Percentiles rank a stretch among this genome's conserved stretches.
phyloP scores from a whole-genome alignment of 768 basidiomycete genomes.

The Boletellus emodensis region DNA sequence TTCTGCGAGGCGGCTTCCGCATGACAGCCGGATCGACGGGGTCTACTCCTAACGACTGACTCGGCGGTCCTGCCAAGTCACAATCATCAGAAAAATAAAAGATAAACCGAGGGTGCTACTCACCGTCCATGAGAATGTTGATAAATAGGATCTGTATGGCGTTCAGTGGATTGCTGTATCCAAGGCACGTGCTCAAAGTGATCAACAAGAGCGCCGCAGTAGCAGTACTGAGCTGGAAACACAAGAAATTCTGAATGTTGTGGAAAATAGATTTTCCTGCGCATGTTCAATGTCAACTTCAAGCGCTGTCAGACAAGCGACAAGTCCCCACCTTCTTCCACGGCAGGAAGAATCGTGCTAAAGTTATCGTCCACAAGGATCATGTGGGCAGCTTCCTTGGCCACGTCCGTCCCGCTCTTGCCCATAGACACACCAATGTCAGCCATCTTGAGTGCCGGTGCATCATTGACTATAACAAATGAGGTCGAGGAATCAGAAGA shows the following conservation, averaged over 20 bases:
- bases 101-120: conserved; percentile 7
- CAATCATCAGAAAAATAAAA: not conserved
- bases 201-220: conserved; percentile 94
- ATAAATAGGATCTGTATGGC: conserved; percentile 99
- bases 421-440: conserved; percentile 99
- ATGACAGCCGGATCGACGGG: conserved; percentile 93
- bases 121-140: conserved; percentile 98
- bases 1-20: conserved; percentile 87
- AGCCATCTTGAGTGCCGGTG: conserved; percentile 95
- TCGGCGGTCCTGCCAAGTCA: conserved; percentile 68
- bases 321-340: conserved; percentile 72
- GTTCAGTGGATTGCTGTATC: conserved; percentile 88
- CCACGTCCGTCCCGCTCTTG: conserved; percentile 96
- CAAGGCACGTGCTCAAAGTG: conserved; percentile 87
- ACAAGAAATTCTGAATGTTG: conserved; percentile 97
- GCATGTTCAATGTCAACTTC: not conserved
- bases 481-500: no score
- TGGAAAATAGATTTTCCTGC: conserved; percentile 95
- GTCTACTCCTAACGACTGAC: conserved; percentile 94
- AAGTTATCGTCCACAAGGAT: conserved; percentile 98
- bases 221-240: conserved; percentile 97
- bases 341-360: conserved; percentile 87
- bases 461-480: conserved; percentile 72
- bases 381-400: conserved; percentile 96
- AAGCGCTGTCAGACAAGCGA: not conserved